These are phyloP conservation scores for Pythium insidiosum DNA, from an alignment of 352 stramenopile species.

Conservation along the genomic window DNA sequence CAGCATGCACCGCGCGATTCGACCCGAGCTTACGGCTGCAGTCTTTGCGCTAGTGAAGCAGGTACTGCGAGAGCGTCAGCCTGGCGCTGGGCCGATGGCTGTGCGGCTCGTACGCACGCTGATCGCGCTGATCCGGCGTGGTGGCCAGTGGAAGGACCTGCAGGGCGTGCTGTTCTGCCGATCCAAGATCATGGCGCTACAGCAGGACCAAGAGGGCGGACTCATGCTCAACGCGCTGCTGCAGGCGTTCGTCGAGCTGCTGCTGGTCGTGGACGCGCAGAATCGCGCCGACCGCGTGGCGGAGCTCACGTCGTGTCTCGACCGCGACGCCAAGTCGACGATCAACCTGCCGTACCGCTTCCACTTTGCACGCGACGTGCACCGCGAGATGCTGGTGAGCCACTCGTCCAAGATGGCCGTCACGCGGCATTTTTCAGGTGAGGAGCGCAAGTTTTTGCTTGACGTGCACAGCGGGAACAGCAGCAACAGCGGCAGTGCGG, in stretches of 20 bases:
- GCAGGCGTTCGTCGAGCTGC: slow-evolving; percentile 76
- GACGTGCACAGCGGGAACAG: slow-evolving; percentile 48
- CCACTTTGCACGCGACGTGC: slow-evolving; percentile 49
- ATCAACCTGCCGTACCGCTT: slow-evolving; percentile 72
- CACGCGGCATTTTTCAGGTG: slow-evolving; percentile 56
- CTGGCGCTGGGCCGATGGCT: slow-evolving; percentile 35
- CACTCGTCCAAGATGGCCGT: slow-evolving; percentile 77
- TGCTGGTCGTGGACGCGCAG: slow-evolving; percentile 77
- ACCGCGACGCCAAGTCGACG: slow-evolving; percentile 32
- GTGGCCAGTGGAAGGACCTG: slow-evolving; percentile 64
- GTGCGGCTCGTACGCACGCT: slow-evolving; percentile 58
- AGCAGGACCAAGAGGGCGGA: slow-evolving; percentile 73
- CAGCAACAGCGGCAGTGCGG: no score
- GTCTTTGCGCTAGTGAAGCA: slow-evolving; percentile 73
- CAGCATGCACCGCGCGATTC: slow-evolving; percentile 17
- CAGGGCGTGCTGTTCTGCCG: slow-evolving; percentile 70
- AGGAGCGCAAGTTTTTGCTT: slow-evolving; percentile 73
- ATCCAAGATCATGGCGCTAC: slow-evolving; percentile 79
- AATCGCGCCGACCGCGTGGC: slow-evolving; percentile 35
- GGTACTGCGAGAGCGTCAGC: slow-evolving; percentile 53
- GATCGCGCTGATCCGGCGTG: slow-evolving; percentile 53
- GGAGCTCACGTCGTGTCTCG: slow-evolving; percentile 43
- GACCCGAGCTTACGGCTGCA: slow-evolving; percentile 45
- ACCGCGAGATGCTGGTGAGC: slow-evolving; percentile 73
- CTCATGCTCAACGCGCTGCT: slow-evolving; percentile 69